A percentile compares a stretch with the other conserved stretches of the same genome.
Conservation (phyloP, 2,329 filamentous ascomycete genomes). For the Fonsecaea nubica region DNA sequence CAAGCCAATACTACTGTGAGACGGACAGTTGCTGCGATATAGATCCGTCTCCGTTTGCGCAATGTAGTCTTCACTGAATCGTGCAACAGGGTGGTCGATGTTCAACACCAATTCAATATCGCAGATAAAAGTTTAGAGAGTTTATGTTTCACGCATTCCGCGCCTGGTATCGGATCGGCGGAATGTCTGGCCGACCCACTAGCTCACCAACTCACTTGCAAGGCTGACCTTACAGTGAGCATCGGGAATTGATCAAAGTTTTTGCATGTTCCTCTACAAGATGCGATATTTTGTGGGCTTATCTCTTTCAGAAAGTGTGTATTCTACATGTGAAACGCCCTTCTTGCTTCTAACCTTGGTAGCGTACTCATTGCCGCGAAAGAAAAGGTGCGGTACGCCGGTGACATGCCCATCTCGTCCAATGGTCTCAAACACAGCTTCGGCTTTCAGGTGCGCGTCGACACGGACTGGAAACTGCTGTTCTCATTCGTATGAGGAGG, state of each 20-base stretch:
- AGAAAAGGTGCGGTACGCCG: neutral
- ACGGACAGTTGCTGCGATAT: neutral
- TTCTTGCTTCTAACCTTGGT: neutral
- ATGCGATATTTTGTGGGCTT: neutral
- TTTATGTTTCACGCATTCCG: neutral
- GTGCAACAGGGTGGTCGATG: neutral
- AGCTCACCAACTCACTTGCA: neutral
- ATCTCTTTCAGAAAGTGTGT: neutral
- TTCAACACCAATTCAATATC: neutral
- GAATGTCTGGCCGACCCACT: neutral
- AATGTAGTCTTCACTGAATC: neutral
- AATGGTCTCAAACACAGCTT: neutral
- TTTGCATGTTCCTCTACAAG: neutral
- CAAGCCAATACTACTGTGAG: neutral
- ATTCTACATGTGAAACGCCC: neutral
- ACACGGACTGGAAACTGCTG: neutral
- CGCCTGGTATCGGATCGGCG: neutral
- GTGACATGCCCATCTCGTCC: neutral
- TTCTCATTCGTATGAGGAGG: neutral
- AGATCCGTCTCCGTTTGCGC: neutral
- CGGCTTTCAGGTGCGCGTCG: neutral
- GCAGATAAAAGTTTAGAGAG: neutral
- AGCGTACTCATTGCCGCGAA: neutral
- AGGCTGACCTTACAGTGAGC: neutral
- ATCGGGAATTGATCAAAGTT: neutral